Conservation (phyloP, 2,329 filamentous ascomycete species). For the Fusarium avenaceum region DNA sequence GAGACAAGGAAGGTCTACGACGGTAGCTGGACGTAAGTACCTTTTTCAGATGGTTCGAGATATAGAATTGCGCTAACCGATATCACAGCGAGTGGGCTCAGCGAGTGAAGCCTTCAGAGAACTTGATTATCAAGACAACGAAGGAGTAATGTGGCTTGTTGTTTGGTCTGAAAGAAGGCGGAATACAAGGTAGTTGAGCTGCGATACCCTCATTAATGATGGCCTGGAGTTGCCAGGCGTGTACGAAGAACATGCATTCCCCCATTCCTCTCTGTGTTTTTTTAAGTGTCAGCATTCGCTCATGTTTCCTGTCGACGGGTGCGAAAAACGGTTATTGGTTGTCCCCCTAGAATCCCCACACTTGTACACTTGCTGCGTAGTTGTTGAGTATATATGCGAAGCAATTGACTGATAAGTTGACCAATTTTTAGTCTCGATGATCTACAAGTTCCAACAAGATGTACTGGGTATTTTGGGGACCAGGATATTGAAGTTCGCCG, state of each 20-base stretch:
- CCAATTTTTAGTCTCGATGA: neutral
- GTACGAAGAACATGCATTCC: slow-evolving; percentile 49
- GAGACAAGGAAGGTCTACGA: slow-evolving; percentile 86
- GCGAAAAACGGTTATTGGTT: slow-evolving; percentile 32
- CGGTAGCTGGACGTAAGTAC: slow-evolving; percentile 94
- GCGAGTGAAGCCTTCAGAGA: slow-evolving; percentile 71
- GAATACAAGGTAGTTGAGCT: slow-evolving; percentile 42
- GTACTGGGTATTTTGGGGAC: neutral
- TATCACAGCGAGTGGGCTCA: slow-evolving; percentile 74
- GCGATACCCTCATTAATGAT: slow-evolving; percentile 53
- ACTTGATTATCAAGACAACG: slow-evolving; percentile 70
- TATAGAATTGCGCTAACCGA: slow-evolving; percentile 46
- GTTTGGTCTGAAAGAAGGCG: slow-evolving; percentile 33
- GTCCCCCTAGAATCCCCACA: slow-evolving; percentile 41
- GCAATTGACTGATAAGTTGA: slow-evolving; percentile 40
- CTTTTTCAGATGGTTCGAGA: slow-evolving; percentile 5
- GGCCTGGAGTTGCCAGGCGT: slow-evolving; percentile 45
- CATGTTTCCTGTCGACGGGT: slow-evolving; percentile 30
- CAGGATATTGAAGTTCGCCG: slow-evolving; percentile 25
- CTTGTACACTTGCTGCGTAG: slow-evolving; percentile 44
- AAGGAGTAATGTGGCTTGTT: slow-evolving; percentile 43
- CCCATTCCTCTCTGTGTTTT: slow-evolving; percentile 40
- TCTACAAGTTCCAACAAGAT: slow-evolving; percentile 7
- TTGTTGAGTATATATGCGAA: slow-evolving; percentile 41
- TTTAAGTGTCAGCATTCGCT: slow-evolving; percentile 41